These are phyloP conservation scores for Rhizopogon vinicolor DNA, from an alignment of 768 basidiomycete genomes.

Conservation along the genomic window DNA sequence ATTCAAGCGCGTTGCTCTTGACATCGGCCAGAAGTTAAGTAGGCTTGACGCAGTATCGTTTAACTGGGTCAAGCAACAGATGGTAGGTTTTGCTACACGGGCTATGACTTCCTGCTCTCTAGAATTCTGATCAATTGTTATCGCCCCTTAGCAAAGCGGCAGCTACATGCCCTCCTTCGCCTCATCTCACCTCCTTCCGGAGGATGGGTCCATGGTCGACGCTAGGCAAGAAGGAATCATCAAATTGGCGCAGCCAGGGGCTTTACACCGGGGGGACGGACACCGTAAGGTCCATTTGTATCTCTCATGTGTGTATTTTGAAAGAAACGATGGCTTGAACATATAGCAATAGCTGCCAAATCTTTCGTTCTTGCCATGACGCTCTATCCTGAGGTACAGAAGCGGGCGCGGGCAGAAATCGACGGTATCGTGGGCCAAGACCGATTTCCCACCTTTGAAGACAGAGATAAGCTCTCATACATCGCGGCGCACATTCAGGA, in stretches of 20 bases:
- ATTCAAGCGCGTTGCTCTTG: constrained; percentile 11
- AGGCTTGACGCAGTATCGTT: constrained; percentile 9
- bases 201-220: neutral
- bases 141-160: neutral
- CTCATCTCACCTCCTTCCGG: neutral
- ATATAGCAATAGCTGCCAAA: neutral
- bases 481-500: constrained; percentile 22
- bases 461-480: constrained; percentile 22
- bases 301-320: neutral
- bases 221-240: constrained; percentile 8
- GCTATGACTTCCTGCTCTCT: too few species aligned
- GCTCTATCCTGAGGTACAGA: constrained; percentile 20
- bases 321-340: neutral
- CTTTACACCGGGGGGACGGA: constrained; percentile 18
- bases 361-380: constrained; percentile 23
- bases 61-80: constrained; percentile 7
- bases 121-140: neutral
- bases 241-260: constrained; percentile 12
- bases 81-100: constrained; percentile 5
- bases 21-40: constrained; percentile 5
- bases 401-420: constrained; percentile 22
- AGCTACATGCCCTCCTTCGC: neutral
- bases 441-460: constrained; percentile 18
- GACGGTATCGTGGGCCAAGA: constrained; percentile 19
- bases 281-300: constrained; percentile 26